These are phyloP conservation scores for Ascochyta lentis DNA, from an alignment of 2,329 filamentous ascomycete genomes.

Conservation along the genomic window DNA sequence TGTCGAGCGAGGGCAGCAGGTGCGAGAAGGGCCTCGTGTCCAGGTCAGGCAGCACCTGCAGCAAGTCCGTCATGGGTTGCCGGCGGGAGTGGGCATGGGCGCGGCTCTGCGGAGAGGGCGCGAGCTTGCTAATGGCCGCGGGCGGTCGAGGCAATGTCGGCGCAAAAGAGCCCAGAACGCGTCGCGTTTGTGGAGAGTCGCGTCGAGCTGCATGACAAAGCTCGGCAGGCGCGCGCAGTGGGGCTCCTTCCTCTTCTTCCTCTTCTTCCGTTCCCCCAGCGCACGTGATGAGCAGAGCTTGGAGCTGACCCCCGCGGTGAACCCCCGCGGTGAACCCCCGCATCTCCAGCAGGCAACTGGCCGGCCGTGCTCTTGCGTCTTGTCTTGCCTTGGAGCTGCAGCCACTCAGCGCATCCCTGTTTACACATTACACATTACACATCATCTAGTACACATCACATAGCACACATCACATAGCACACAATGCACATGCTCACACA, in stretches of 20 bases:
- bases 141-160: background rate
- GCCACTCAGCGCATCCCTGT: slow-evolving; percentile 14
- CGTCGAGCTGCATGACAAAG: background rate
- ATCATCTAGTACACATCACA: too few species aligned
- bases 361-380: too few species aligned
- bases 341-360: slow-evolving; percentile 17
- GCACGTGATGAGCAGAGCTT: slow-evolving; percentile 19
- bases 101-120: slow-evolving; percentile 22
- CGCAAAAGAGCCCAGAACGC: too few species aligned
- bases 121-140: slow-evolving; percentile 1
- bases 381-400: background rate
- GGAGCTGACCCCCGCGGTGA: background rate
- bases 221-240: too few species aligned
- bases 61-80: slow-evolving; percentile 79
- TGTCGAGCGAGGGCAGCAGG: slow-evolving; percentile 81
- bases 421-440: background rate
- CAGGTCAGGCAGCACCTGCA: slow-evolving; percentile 81
- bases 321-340: slow-evolving; percentile 20
- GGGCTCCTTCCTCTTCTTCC: too few species aligned
- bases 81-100: slow-evolving; percentile 32
- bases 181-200: slow-evolving; percentile 2
- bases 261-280: slow-evolving; percentile 2
- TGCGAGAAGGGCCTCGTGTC: slow-evolving; percentile 72
- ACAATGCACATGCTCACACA: background rate
- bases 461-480: too few species aligned